Evolutionary conservation across 2,329 filamentous ascomycete species (phyloP), one percentile per base, ranked within the genome.

Genomic region (Xylariaceae sp.): DNA sequence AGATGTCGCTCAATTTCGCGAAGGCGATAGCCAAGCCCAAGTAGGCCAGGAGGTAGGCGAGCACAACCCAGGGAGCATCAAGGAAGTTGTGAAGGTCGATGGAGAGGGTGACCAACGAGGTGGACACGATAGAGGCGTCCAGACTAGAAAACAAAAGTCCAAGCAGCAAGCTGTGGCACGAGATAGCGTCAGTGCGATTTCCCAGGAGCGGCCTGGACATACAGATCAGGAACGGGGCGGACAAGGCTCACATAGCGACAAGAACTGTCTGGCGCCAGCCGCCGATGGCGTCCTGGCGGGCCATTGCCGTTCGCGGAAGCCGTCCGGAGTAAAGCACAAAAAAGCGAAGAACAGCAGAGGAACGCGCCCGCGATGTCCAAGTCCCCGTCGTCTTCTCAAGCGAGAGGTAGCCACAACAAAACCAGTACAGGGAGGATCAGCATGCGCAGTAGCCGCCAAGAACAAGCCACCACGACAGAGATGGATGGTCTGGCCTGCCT

Each of bases 1-100:
- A 77, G 13, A 78, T 72, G 50, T 78, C 74, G 48, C 74, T 78
- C 27, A 76, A 56, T 46, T 76, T 77, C n/a, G 75, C 73, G 42
- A 76, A 71, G 34, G 70, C 68, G 18, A 77, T 68, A 3, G 74
- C 70, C 34, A 76, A 75, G n/a, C 73, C 72, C 62, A 78, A 69
- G 48, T 78, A 78, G 1, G 73, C 73, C 15, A 78, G 53, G 8
- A 78, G 63, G 46, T 78, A 78, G 1, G 73, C 67, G 34, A 78
- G 54, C 3, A 77, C 65, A 23, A 76, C 67, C 74, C 74, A 78
- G 18, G 71, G 67, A 3, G 69, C 67, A 43, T 73, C 67, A 34
- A 67, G 60, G 46, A 72, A 73, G 47, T 76, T 68, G 7, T 65
- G 50, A 12, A 76, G 59, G 34, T 76, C 69, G 27, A 67, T 60